Percentiles rank a stretch among this genome's conserved stretches.
Evolutionary conservation across 2,329 filamentous ascomycete genomes (phyloP).

Genomic region (Diplocarpon mali): DNA sequence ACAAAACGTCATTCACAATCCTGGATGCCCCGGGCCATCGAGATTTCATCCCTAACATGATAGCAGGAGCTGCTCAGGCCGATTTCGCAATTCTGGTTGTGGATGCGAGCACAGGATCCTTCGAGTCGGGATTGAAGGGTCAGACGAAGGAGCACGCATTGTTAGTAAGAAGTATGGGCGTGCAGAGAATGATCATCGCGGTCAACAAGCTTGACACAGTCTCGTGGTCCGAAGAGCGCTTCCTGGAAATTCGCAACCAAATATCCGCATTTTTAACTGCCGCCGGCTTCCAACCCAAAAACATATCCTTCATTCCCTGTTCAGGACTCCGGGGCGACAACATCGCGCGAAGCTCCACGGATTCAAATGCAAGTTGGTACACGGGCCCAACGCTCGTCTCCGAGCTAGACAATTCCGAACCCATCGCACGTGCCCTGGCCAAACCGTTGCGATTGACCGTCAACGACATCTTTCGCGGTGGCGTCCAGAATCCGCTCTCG

Average conservation of each 20-base stretch:
- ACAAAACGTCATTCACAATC: slow-evolving; percentile 80
- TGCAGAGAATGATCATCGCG: slow-evolving; percentile 77
- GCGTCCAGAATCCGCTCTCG: slow-evolving; percentile 70
- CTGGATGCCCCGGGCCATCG: slow-evolving; percentile 89
- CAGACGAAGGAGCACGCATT: slow-evolving; percentile 92
- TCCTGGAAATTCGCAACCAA: slow-evolving; percentile 75
- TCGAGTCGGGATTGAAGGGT: slow-evolving; percentile 85
- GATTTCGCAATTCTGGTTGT: slow-evolving; percentile 94
- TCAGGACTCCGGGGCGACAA: slow-evolving; percentile 87
- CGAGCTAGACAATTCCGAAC: slow-evolving; percentile 74
- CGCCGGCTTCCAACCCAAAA: slow-evolving; percentile 71
- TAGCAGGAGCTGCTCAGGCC: slow-evolving; percentile 88
- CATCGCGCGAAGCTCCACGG: slow-evolving; percentile 49
- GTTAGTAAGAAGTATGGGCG: slow-evolving; percentile 79
- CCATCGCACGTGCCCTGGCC: slow-evolving; percentile 56
- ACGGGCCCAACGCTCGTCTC: slow-evolving; percentile 67
- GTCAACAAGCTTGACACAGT: slow-evolving; percentile 93
- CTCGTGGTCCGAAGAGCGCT: slow-evolving; percentile 71
- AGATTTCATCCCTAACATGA: slow-evolving; percentile 99
- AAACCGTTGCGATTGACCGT: slow-evolving; percentile 81
- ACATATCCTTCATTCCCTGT: slow-evolving; percentile 78
- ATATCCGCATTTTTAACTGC: slow-evolving; percentile 71
- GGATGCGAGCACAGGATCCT: slow-evolving; percentile 80
- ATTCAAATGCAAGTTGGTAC: slow-evolving; percentile 63
- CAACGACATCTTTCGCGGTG: slow-evolving; percentile 72